Evolutionary conservation across 768 basidiomycete genomes (phyloP).

Genomic region (Pulveroboletus ravenelii): DNA sequence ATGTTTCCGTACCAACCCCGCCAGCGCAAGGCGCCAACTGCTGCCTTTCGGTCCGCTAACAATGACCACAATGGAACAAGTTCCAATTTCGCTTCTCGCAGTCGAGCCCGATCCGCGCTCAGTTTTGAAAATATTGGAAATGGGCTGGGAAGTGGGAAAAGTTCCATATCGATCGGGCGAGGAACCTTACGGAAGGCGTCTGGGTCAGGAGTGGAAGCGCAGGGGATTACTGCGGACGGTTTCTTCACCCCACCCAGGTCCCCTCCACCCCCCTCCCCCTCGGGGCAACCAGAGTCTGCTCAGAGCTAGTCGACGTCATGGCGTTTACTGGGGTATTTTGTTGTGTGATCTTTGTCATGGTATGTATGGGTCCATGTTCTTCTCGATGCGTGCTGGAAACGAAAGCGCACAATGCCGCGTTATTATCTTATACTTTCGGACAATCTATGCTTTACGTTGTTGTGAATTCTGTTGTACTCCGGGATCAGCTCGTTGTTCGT

Average conservation of each 20-base stretch:
- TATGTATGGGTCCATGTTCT: not conserved
- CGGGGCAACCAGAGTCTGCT: not conserved
- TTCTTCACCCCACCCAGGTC: slow-evolving; percentile 62
- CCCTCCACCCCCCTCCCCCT: slow-evolving; percentile 25
- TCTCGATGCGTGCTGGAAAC: not conserved
- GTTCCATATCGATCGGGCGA: slow-evolving; percentile 63
- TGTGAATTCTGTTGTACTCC: not conserved
- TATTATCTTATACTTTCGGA: not conserved
- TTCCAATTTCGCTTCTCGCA: slow-evolving; percentile 33
- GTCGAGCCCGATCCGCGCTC: slow-evolving; percentile 52
- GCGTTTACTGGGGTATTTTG: not conserved
- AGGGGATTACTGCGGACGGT: slow-evolving; percentile 70
- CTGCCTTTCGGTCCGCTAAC: slow-evolving; percentile 34
- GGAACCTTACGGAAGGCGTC: slow-evolving; percentile 57
- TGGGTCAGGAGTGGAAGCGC: slow-evolving; percentile 72
- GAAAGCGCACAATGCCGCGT: not conserved
- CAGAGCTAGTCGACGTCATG: not conserved
- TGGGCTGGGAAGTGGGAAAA: slow-evolving; percentile 36
- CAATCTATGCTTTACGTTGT: not conserved
- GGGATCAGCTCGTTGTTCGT: no score
- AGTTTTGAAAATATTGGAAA: slow-evolving; percentile 50
- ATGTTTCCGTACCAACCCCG: slow-evolving; percentile 36
- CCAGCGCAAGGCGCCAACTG: slow-evolving; percentile 34
- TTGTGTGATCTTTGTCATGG: not conserved
- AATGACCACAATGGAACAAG: slow-evolving; percentile 24